phyloP scores from a whole-genome alignment of 306 rosid species.

The Gastrolobium villosum region DNA sequence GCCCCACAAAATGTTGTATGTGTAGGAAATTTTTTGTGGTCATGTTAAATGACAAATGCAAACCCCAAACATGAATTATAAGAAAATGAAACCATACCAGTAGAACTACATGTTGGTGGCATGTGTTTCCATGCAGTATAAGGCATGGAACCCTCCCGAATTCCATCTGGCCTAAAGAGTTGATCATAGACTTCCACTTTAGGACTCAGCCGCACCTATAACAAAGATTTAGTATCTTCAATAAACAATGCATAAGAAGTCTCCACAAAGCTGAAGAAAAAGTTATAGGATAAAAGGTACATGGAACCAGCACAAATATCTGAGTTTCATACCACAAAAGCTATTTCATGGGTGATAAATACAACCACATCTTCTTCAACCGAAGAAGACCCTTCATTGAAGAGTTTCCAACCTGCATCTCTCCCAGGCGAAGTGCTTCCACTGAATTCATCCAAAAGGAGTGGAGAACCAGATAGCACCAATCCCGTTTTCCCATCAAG shows the following conservation, averaged over 20 bases:
- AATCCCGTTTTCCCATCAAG: conserved; percentile 97
- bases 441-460: conserved; percentile 69
- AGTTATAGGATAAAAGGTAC: conserved; percentile 48
- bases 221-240: conserved; percentile 48
- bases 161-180: conserved; percentile 86
- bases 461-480: conserved; percentile 92
- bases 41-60: no score
- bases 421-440: conserved; percentile 52
- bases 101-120: conserved; percentile 55
- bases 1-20: no score
- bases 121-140: conserved; percentile 97
- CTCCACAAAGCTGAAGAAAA: conserved; percentile 45
- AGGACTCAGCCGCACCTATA: conserved; percentile 85
- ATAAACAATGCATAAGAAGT: conserved; percentile 30
- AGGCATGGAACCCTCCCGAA: conserved; percentile 97
- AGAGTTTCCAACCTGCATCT: conserved; percentile 97
- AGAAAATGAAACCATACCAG: conserved; percentile 61
- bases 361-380: conserved; percentile 92
- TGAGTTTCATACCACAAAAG: conserved; percentile 91
- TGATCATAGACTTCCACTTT: conserved; percentile 79
- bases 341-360: conserved; percentile 93
- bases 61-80: conserved; percentile 39
- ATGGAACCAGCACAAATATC: conserved; percentile 57
- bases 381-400: conserved; percentile 89
- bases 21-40: no score